Percentiles rank a stretch among this genome's conserved stretches.
Evolutionary conservation across 345 rosid species (phyloP).

Genomic region (Salix arbutifolia): DNA sequence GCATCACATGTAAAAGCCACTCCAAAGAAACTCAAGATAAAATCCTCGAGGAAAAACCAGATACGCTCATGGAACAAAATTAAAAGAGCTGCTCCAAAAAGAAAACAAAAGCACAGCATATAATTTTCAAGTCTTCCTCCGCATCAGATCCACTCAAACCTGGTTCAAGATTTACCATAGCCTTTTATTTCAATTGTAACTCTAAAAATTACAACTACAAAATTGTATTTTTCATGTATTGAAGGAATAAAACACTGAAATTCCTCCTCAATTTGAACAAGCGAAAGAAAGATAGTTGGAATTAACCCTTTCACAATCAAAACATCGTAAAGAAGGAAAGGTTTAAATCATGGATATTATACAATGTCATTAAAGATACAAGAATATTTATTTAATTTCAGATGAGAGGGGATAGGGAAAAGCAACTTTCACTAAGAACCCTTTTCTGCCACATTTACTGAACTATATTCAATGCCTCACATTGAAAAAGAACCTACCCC

Average conservation of each 20-base stretch:
- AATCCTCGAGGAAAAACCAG: background rate
- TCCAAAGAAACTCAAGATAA: background rate
- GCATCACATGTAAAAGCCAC: background rate
- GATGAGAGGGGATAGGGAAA: background rate
- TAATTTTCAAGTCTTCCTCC: slow-evolving; percentile 2
- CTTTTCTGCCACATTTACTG: background rate
- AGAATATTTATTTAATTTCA: background rate
- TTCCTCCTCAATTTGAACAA: background rate
- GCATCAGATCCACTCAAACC: background rate
- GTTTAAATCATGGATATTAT: background rate
- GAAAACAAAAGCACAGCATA: background rate
- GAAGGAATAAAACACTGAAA: background rate
- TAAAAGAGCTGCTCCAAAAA: background rate
- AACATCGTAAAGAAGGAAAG: background rate
- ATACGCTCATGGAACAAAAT: background rate
- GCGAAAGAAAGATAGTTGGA: background rate
- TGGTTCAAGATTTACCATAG: background rate
- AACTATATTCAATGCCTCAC: background rate
- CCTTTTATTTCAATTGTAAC: background rate
- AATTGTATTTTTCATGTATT: background rate
- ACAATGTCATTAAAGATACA: background rate
- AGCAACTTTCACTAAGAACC: background rate
- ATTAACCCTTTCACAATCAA: background rate
- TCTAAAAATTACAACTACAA: background rate
- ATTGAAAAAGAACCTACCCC: slow-evolving; percentile 58